phyloP scores from a whole-genome alignment of 1,284 basidiomycete species.

The Phellopilus nigrolimitatus region DNA sequence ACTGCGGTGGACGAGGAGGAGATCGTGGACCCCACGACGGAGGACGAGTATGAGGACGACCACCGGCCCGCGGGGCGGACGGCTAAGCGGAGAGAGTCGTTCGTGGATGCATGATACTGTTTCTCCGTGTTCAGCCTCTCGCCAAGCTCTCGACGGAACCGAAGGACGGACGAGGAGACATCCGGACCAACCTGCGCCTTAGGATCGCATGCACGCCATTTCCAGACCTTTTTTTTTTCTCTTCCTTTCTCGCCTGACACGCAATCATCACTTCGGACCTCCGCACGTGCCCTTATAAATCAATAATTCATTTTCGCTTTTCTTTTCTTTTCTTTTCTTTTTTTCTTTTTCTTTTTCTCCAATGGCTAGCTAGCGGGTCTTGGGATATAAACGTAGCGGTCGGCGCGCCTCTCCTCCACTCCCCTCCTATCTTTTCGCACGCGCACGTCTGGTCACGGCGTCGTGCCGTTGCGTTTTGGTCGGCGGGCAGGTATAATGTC shows the following conservation, averaged over 20 bases:
- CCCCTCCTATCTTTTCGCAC: neutral
- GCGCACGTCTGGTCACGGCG: neutral
- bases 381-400: too few relatives aligned
- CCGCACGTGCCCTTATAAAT: neutral
- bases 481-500: neutral
- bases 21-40: slow-evolving; percentile 45
- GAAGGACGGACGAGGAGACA: neutral
- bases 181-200: neutral
- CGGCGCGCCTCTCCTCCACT: too few relatives aligned
- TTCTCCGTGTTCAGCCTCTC: slow-evolving; percentile 25
- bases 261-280: slow-evolving; percentile 8
- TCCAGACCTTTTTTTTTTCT: slow-evolving; percentile 1
- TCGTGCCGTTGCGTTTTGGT: neutral
- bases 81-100: slow-evolving; percentile 1
- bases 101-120: slow-evolving; percentile 25
- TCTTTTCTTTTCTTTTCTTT: slow-evolving; percentile 12
- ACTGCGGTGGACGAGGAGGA: slow-evolving; percentile 42
- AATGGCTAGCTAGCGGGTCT: too few relatives aligned
- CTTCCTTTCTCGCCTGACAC: neutral
- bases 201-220: neutral
- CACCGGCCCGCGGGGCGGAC: slow-evolving; percentile 6
- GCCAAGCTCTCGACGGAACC: too few relatives aligned
- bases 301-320: neutral
- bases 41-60: slow-evolving; percentile 44
- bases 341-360: slow-evolving; percentile 6